Percentiles rank a stretch among this genome's conserved stretches.
Evolutionary conservation across 2,329 filamentous ascomycete genomes (phyloP).

Genomic region (Kalmusia sp.): DNA sequence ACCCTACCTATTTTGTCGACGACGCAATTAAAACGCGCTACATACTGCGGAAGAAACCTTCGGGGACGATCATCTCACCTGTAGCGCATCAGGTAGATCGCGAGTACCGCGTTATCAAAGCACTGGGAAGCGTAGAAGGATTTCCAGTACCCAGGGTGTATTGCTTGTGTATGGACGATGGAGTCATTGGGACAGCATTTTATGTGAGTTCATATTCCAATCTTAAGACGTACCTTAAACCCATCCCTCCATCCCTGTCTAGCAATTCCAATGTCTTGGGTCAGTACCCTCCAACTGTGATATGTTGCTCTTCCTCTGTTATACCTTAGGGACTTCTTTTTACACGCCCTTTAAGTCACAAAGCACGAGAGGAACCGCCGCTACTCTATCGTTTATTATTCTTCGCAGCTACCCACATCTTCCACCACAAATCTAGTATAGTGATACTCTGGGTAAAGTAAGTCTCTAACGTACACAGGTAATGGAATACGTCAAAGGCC

Average conservation of each 20-base stretch:
- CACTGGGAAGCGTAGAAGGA: slow-evolving; percentile 72
- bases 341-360: too few relatives aligned
- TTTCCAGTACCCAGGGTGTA: slow-evolving; percentile 86
- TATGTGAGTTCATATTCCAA: too few relatives aligned
- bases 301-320: too few relatives aligned
- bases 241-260: too few relatives aligned
- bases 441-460: not conserved
- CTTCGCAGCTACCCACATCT: too few relatives aligned
- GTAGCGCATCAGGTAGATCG: slow-evolving; percentile 95
- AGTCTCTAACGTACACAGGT: slow-evolving; percentile 55
- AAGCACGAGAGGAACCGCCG: too few relatives aligned
- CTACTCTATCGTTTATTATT: too few relatives aligned
- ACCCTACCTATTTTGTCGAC: slow-evolving; percentile 92
- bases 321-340: too few relatives aligned
- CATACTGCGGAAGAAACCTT: slow-evolving; percentile 95
- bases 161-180: slow-evolving; percentile 81
- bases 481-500: slow-evolving; percentile 92
- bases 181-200: slow-evolving; percentile 85
- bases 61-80: slow-evolving; percentile 86
- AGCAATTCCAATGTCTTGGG: too few relatives aligned
- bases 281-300: too few relatives aligned
- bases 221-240: too few relatives aligned
- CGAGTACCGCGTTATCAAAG: slow-evolving; percentile 87
- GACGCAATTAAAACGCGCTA: slow-evolving; percentile 69
- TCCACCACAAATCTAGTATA: too few relatives aligned